Conservation (phyloP, 345 rosid genomes). For the Salix brachista region DNA sequence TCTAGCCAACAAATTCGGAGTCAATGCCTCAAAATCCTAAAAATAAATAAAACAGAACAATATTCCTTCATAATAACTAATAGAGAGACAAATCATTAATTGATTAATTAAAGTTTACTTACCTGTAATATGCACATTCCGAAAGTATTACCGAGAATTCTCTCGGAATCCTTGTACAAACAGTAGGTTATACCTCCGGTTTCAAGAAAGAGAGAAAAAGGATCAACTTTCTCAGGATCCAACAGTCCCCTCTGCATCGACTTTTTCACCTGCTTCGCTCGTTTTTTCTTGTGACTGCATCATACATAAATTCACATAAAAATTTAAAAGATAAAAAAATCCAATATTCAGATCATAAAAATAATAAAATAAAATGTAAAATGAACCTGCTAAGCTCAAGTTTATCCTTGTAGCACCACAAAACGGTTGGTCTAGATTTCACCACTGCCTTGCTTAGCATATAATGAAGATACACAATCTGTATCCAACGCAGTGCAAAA, state of each 20-base stretch:
- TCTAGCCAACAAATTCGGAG: slow-evolving; percentile 93
- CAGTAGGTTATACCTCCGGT: slow-evolving; percentile 83
- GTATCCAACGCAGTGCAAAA: slow-evolving; percentile 6
- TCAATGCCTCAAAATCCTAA: slow-evolving; percentile 96
- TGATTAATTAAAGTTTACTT: background rate
- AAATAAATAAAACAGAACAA: slow-evolving; percentile 10
- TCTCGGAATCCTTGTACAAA: slow-evolving; percentile 82
- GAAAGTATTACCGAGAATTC: slow-evolving; percentile 87
- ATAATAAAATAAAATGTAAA: background rate
- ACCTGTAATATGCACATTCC: slow-evolving; percentile 99
- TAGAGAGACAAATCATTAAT: background rate
- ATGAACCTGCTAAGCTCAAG: slow-evolving; percentile 96
- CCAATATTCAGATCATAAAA: background rate
- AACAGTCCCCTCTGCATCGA: slow-evolving; percentile 76
- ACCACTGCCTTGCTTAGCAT: slow-evolving; percentile 72
- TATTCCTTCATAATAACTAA: background rate
- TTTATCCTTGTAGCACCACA: slow-evolving; percentile 95
- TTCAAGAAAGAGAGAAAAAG: slow-evolving; percentile 85
- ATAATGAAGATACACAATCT: slow-evolving; percentile 91
- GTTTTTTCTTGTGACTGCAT: slow-evolving; percentile 83
- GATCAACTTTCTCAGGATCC: slow-evolving; percentile 92
- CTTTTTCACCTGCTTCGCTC: slow-evolving; percentile 82
- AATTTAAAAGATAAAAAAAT: background rate
- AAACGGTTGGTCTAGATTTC: slow-evolving; percentile 64
- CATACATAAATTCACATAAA: background rate